These are phyloP conservation scores for Aspergillus diversus DNA, from an alignment of 495 filamentous ascomycete genomes.

Conservation along the genomic window DNA sequence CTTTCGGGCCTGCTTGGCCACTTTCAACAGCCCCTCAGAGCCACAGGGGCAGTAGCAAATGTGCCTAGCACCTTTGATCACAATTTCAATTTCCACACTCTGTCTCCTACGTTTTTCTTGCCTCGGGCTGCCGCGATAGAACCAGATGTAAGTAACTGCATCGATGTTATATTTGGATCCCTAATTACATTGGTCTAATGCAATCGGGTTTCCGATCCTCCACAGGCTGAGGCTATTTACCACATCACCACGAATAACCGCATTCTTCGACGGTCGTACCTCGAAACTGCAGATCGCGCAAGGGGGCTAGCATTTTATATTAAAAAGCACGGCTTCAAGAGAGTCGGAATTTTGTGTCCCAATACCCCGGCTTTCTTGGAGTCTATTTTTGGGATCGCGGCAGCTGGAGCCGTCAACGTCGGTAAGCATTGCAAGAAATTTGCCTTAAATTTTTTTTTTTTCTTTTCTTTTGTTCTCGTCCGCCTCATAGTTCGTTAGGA, in stretches of 20 bases:
- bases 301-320: slow-evolving; percentile 87
- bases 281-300: slow-evolving; percentile 80
- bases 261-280: slow-evolving; percentile 73
- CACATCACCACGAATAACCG: slow-evolving; percentile 82
- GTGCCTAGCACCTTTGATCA: slow-evolving; percentile 38
- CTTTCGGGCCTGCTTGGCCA: slow-evolving; percentile 66
- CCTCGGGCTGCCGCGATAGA: slow-evolving; percentile 88
- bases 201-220: background rate
- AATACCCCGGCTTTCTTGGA: slow-evolving; percentile 97
- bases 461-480: slow-evolving; percentile 7
- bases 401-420: slow-evolving; percentile 80
- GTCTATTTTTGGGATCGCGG: slow-evolving; percentile 83
- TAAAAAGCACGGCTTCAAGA: slow-evolving; percentile 66
- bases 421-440: slow-evolving; percentile 37
- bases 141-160: slow-evolving; percentile 63
- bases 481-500: background rate
- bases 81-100: slow-evolving; percentile 70
- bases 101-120: slow-evolving; percentile 89
- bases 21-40: slow-evolving; percentile 46
- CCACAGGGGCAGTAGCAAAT: slow-evolving; percentile 22
- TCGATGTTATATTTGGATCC: background rate
- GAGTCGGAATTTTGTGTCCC: slow-evolving; percentile 79
- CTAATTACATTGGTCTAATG: background rate
- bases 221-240: slow-evolving; percentile 77
- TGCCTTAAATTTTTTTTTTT: background rate